Conservation (phyloP, 2,329 filamentous ascomycete genomes). For the Apiospora sp. region DNA sequence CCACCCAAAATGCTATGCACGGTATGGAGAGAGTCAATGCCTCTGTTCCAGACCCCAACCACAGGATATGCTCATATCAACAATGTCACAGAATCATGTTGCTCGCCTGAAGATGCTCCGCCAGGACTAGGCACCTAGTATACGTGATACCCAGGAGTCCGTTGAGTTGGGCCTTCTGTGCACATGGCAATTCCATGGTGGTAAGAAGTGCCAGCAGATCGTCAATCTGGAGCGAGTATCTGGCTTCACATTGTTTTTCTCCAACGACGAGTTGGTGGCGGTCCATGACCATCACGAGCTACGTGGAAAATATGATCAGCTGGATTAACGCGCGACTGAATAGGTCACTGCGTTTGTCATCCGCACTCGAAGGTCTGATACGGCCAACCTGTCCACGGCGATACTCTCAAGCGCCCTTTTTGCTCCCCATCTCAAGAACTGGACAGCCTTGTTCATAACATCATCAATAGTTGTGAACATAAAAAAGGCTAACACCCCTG, state of each 20-base stretch:
- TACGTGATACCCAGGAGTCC: neutral
- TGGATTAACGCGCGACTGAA: neutral
- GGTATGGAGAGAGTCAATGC: neutral
- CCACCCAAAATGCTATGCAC: neutral
- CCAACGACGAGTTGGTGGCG: neutral
- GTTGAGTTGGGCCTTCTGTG: no score
- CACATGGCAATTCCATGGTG: neutral
- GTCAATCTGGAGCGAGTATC: neutral
- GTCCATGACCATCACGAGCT: neutral
- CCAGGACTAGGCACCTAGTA: neutral
- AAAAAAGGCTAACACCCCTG: neutral
- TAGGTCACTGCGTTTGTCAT: neutral
- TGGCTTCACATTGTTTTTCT: neutral
- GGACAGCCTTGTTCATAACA: neutral
- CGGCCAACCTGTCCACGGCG: neutral
- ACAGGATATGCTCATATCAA: neutral
- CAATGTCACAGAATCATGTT: neutral
- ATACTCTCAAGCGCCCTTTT: neutral
- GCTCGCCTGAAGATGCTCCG: neutral
- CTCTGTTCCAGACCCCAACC: neutral
- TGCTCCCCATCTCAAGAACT: neutral
- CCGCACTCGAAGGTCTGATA: neutral
- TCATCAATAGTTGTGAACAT: no score
- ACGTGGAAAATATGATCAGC: neutral
- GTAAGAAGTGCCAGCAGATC: neutral